Base-by-base conservation (phyloP, 1,284 basidiomycete species). In the Mycosarcoma mackinlayi region DNA sequence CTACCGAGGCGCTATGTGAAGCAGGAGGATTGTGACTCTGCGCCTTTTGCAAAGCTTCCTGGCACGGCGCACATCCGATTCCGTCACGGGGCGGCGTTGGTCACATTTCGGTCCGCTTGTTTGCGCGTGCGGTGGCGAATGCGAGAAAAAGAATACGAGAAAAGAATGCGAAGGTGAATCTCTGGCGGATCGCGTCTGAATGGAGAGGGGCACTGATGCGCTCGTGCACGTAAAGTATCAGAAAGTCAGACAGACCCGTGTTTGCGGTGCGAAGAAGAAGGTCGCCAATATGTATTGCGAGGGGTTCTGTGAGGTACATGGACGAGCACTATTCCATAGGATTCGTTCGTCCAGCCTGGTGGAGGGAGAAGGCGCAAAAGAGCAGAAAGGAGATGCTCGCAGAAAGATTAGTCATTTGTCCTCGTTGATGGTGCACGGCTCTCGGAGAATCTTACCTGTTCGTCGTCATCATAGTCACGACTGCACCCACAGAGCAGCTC, bases 401-500 rank as follows among this genome's bases (percentile, higher is more conserved):
- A 25, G 28, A 28, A 30, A 18, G 13, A 48, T 63, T 23, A 57
- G 53, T 23, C 21, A 21, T 19, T 21, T 3, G 4, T 11, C 14
- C n/a, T n/a, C n/a, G n/a, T n/a, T n/a, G n/a, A n/a, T n/a, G n/a
- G n/a, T n/a, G n/a, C n/a, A n/a, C n/a, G n/a, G n/a, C n/a, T n/a
- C n/a, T n/a, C n/a, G n/a, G n/a, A 24, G 14, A 34, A 7, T 46
- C 70, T 48, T 42, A 73, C 71, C 67, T 75, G 69, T 40, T 75
- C 73, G 38, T 72, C 73, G 18, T 75, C 73, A 45, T 75, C 69
- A 13, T 56, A 38, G 19, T 64, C 58, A 10, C 61, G 70, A n/a
- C 52, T 47, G 34, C 73, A 75, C 8, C 69, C 73, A 33, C 73
- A 75, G 0, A 75, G 56, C 31, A 67, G 46, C n/a, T 75, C 73